phyloP scores from a whole-genome alignment of 345 rosid species.

The Populus ilicifolia region DNA sequence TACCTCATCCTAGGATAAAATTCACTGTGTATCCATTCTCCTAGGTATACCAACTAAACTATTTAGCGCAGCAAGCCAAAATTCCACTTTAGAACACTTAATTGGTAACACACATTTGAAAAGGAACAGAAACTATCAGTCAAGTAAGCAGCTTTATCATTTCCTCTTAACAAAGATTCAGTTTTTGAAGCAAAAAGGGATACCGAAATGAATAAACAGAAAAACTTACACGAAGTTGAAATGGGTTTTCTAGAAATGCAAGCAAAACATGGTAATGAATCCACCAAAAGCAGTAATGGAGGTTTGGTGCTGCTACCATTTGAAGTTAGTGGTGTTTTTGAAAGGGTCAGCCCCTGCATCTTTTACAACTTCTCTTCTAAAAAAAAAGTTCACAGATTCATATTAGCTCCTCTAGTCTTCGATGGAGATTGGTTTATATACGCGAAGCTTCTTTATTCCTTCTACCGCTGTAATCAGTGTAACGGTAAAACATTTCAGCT shows the following conservation, averaged over 20 bases:
- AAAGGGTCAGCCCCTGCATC: constrained; percentile 45
- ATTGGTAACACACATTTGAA: not conserved
- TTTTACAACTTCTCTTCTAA: not conserved
- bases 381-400: constrained; percentile 22
- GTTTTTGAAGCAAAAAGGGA: not conserved
- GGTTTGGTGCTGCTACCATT: constrained; percentile 29
- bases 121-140: not conserved
- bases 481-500: too few species aligned
- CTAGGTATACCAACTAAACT: not conserved
- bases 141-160: not conserved
- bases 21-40: not conserved
- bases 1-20: not conserved
- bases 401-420: not conserved
- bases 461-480: not conserved
- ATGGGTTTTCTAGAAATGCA: constrained; percentile 31
- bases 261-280: constrained; percentile 49
- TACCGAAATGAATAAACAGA: not conserved
- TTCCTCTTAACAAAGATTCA: not conserved
- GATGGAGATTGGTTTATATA: not conserved
- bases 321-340: constrained; percentile 35
- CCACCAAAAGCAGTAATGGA: constrained; percentile 45
- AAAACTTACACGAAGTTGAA: constrained; percentile 47
- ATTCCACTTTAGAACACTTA: not conserved
- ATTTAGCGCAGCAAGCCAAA: not conserved
- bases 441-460: not conserved